Conservation (phyloP, 352 stramenopile genomes). For the Globisporangium splendens region DNA sequence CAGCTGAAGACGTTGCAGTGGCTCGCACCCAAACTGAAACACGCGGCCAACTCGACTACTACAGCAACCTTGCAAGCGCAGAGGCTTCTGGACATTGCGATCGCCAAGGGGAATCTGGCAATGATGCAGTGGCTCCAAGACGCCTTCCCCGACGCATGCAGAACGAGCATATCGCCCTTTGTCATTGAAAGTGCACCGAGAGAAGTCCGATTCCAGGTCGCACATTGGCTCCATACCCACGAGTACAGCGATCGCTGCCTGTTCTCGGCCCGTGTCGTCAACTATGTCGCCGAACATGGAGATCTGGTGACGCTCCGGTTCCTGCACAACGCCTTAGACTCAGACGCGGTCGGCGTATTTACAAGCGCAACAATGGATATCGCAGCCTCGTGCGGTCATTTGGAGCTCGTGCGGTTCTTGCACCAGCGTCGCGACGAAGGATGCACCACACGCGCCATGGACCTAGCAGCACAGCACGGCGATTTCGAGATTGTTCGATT, state of each 20-base stretch:
- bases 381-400: neutral
- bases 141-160: neutral
- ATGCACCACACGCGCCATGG: neutral
- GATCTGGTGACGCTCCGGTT: constrained; percentile 3
- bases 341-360: neutral
- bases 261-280: neutral
- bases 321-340: neutral
- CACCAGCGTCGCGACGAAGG: neutral
- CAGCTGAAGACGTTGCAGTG: neutral
- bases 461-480: constrained; percentile 1
- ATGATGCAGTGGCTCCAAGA: constrained; percentile 9
- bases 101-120: neutral
- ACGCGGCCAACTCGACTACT: no score
- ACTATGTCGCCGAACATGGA: neutral
- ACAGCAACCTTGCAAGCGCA: neutral
- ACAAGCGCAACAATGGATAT: neutral
- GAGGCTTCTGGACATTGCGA: neutral
- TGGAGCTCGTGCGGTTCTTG: constrained; percentile 1
- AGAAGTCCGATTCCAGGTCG: neutral
- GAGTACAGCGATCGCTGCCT: neutral
- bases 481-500: neutral
- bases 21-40: neutral
- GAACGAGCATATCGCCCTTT: neutral
- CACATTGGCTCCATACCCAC: neutral
- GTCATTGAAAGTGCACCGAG: neutral